These are phyloP conservation scores for Amniculicola lignicola DNA, from an alignment of 495 filamentous ascomycete genomes.

Conservation along the genomic window DNA sequence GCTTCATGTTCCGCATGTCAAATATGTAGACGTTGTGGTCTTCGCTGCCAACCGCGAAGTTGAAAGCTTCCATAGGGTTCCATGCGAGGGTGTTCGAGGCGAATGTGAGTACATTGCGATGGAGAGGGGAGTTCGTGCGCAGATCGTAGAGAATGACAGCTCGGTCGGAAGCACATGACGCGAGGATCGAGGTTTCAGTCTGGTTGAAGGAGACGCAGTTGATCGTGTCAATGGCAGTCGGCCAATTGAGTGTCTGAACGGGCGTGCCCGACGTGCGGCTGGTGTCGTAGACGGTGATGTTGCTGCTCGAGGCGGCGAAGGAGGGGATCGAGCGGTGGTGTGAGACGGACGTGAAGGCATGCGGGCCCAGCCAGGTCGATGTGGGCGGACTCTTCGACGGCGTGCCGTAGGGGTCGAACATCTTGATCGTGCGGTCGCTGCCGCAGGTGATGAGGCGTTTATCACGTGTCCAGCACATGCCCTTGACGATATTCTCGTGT, in stretches of 20 bases:
- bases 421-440: conserved; percentile 78
- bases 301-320: conserved; percentile 71
- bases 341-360: conserved; percentile 78
- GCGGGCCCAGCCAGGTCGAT: conserved; percentile 76
- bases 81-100: conserved; percentile 82
- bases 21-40: conserved; percentile 80
- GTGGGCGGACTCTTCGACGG: conserved; percentile 59
- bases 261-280: conserved; percentile 67
- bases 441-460: conserved; percentile 87
- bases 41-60: conserved; percentile 79
- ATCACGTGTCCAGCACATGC: conserved; percentile 80
- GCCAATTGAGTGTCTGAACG: conserved; percentile 80
- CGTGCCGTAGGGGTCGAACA: conserved; percentile 85
- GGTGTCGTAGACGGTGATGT: conserved; percentile 84
- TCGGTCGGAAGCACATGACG: conserved; percentile 76
- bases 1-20: conserved; percentile 80
- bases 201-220: conserved; percentile 88
- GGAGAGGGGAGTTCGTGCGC: conserved; percentile 77
- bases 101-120: conserved; percentile 73
- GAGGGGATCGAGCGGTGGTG: conserved; percentile 69
- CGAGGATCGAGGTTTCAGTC: conserved; percentile 85
- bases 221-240: conserved; percentile 86
- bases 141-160: conserved; percentile 86
- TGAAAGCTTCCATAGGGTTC: conserved; percentile 96
- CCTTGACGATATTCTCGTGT: conserved; percentile 87